Evolutionary conservation across 352 stramenopile species (phyloP).

Genomic region (Pythium phragmiticola): DNA sequence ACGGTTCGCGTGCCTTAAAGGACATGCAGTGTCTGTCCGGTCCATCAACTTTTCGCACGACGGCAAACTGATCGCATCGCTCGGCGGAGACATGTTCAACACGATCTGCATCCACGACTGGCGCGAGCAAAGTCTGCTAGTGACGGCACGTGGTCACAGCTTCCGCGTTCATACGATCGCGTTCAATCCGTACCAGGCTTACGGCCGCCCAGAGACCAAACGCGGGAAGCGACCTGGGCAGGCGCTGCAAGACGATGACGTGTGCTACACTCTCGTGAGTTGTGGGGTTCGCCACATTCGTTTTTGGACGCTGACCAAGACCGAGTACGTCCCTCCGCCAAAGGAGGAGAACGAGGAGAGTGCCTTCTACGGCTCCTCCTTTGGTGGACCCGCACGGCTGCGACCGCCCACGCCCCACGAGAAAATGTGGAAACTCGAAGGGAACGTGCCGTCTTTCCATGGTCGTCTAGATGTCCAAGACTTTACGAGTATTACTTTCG

Average conservation of each 20-base stretch:
- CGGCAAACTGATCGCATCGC: conserved; percentile 60
- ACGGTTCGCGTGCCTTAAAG: conserved; percentile 50
- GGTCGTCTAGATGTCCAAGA: conserved; percentile 67
- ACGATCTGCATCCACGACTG: conserved; percentile 78
- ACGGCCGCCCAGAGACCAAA: conserved; percentile 50
- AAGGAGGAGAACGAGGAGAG: conserved; percentile 53
- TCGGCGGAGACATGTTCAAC: conserved; percentile 76
- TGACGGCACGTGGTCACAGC: conserved; percentile 59
- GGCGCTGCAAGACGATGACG: conserved; percentile 65
- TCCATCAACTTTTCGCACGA: conserved; percentile 74
- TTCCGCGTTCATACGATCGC: conserved; percentile 62
- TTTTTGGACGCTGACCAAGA: conserved; percentile 71
- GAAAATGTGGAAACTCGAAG: conserved; percentile 74
- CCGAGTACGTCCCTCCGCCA: conserved; percentile 39
- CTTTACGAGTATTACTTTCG: conserved; percentile 63
- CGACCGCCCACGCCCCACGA: conserved; percentile 53
- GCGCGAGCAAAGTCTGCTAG: conserved; percentile 53
- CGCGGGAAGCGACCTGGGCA: conserved; percentile 53
- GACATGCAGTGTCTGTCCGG: conserved; percentile 53
- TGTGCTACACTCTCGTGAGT: conserved; percentile 70
- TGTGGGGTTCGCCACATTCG: conserved; percentile 73
- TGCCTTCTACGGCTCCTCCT: conserved; percentile 60
- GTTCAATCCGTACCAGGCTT: conserved; percentile 75
- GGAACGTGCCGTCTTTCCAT: conserved; percentile 70
- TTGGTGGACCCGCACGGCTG: conserved; percentile 47